These are phyloP conservation scores for Selaginella tamariscina DNA, from an alignment of 75 land plant genomes.

Conservation along the genomic window DNA sequence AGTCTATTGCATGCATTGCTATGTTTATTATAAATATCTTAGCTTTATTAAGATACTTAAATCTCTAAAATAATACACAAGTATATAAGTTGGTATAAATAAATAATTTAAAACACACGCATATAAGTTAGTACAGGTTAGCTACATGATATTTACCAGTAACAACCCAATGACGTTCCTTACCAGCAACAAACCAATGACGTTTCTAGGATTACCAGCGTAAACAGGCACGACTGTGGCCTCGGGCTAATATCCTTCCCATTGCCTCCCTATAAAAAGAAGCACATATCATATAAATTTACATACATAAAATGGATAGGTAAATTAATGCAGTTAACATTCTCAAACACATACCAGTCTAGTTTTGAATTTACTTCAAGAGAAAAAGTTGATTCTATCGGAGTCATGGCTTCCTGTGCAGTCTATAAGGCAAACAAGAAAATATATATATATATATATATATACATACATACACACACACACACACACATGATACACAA, in stretches of 20 bases:
- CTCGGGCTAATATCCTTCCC: constrained; percentile 81
- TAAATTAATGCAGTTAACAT: background rate
- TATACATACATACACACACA: background rate
- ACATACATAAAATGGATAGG: too few relatives aligned
- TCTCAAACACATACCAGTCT: constrained; percentile 53
- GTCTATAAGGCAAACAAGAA: constrained; percentile 39
- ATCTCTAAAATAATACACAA: too few relatives aligned
- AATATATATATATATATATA: background rate
- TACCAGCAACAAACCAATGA: constrained; percentile 79
- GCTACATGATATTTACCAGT: too few relatives aligned
- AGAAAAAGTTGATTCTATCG: constrained; percentile 96
- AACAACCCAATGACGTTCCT: constrained; percentile 15
- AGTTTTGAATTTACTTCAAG: constrained; percentile 82
- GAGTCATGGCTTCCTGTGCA: constrained; percentile 96
- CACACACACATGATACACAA: too few relatives aligned
- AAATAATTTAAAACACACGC: too few relatives aligned
- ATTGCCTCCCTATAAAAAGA: constrained; percentile 70
- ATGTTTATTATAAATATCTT: too few relatives aligned
- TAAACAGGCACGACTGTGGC: constrained; percentile 97
- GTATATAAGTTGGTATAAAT: too few relatives aligned
- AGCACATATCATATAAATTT: background rate
- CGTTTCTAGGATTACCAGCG: constrained; percentile 71
- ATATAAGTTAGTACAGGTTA: too few relatives aligned
- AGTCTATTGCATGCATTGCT: too few relatives aligned
- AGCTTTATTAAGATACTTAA: too few relatives aligned